Conservation (phyloP, 2,329 filamentous ascomycete genomes). For the Escovopsis weberi region DNA sequence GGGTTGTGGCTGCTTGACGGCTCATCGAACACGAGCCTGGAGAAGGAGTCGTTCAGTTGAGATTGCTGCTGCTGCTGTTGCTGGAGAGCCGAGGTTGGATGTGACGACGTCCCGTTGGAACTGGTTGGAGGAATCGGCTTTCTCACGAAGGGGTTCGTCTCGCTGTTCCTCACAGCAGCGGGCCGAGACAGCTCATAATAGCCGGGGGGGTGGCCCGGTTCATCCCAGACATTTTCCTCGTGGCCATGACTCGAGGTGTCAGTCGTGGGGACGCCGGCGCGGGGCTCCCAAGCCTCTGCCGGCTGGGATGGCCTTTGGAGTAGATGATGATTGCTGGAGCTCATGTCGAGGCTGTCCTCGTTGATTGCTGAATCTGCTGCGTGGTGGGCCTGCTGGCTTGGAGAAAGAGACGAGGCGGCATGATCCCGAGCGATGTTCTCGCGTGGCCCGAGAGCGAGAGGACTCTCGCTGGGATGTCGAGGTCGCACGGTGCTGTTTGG, state of each 20-base stretch:
- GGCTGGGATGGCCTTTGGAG: conserved; percentile 13
- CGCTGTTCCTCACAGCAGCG: conserved; percentile 18
- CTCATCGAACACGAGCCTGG: conserved; percentile 28
- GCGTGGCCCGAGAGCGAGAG: conserved; percentile 2
- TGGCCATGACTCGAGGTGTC: conserved; percentile 8
- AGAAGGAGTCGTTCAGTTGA: conserved; percentile 22
- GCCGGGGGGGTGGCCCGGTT: conserved; percentile 10
- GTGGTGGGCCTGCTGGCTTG: conserved; percentile 1
- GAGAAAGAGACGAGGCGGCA: neutral
- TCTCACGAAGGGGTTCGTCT: conserved; percentile 41
- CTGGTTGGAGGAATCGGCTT: conserved; percentile 23
- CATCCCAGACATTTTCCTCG: conserved; percentile 19
- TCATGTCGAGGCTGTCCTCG: too few relatives aligned
- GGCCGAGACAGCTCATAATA: neutral
- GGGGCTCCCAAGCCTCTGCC: conserved; percentile 18
- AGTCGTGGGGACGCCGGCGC: conserved; percentile 4
- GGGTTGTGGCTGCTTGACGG: conserved; percentile 22
- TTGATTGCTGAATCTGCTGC: neutral
- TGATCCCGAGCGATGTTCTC: conserved; percentile 3
- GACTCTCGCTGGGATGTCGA: neutral
- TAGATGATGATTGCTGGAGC: neutral
- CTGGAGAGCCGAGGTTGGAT: neutral
- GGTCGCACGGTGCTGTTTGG: neutral
- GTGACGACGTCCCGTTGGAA: neutral
- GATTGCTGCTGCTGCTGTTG: neutral